Conservation (phyloP, 495 filamentous ascomycete genomes). For the Parathielavia appendiculata region DNA sequence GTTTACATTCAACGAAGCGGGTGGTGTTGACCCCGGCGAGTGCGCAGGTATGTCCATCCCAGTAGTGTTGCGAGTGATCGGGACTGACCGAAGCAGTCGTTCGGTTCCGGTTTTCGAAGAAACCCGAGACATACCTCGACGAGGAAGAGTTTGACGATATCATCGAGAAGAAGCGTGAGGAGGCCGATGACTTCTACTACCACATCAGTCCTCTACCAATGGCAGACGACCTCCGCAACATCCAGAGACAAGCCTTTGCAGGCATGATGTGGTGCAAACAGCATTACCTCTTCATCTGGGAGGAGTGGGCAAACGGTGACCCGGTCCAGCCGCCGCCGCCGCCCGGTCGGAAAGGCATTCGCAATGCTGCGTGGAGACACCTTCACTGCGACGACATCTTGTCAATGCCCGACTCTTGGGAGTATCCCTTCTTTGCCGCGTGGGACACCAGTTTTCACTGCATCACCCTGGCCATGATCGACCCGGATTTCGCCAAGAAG, state of each 20-base stretch:
- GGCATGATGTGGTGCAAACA: constrained; percentile 99
- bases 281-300: constrained; percentile 93
- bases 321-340: constrained; percentile 74
- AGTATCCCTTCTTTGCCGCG: constrained; percentile 96
- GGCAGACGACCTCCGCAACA: constrained; percentile 89
- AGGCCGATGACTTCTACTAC: constrained; percentile 95
- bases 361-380: constrained; percentile 89
- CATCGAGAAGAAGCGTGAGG: constrained; percentile 74
- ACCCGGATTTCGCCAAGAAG: constrained; percentile 96
- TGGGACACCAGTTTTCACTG: constrained; percentile 98
- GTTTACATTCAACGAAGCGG: constrained; percentile 85
- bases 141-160: constrained; percentile 90
- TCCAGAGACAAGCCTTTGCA: constrained; percentile 87
- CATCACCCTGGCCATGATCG: constrained; percentile 92
- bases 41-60: constrained; percentile 56
- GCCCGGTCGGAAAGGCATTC: constrained; percentile 67
- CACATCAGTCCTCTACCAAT: constrained; percentile 90
- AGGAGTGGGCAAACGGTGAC: constrained; percentile 88
- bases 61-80: background rate
- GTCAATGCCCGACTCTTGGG: constrained; percentile 97
- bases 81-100: constrained; percentile 53
- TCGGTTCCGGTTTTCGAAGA: constrained; percentile 78
- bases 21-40: constrained; percentile 80
- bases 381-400: constrained; percentile 89
- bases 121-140: constrained; percentile 70